A percentile compares a stretch with the other conserved stretches of the same genome.
These are phyloP conservation scores for Raddia distichophylla DNA, from an alignment of 176 grass and related monocot species.

Conservation along the genomic window DNA sequence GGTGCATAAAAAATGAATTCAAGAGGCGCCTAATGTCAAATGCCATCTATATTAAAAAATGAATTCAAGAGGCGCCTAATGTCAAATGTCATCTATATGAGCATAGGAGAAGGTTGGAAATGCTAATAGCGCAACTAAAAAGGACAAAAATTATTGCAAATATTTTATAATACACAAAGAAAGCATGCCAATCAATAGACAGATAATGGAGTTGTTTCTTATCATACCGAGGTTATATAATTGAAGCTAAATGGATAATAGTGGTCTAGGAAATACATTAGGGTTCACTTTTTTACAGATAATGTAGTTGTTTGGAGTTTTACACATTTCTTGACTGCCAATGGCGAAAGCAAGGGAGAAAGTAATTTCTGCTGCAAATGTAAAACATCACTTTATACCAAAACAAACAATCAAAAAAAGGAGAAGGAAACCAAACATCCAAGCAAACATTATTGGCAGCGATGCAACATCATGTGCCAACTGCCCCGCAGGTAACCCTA, in stretches of 20 bases:
- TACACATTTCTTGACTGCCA: too few species aligned
- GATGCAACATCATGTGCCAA: constrained; percentile 31
- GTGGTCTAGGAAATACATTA: background rate
- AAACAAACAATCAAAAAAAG: background rate
- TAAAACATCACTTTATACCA: constrained; percentile 9
- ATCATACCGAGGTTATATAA: background rate
- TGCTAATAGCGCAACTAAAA: background rate
- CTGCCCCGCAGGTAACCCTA: constrained; percentile 34
- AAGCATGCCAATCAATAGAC: background rate
- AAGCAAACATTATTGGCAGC: constrained; percentile 37
- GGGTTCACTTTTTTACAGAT: background rate
- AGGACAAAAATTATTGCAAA: background rate
- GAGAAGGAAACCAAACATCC: constrained; percentile 24
- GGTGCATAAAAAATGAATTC: background rate
- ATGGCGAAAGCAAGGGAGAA: background rate
- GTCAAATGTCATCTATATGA: background rate
- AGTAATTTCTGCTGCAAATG: background rate
- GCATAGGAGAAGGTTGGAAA: background rate
- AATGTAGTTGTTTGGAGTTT: too few species aligned
- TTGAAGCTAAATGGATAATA: background rate
- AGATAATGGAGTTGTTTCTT: background rate
- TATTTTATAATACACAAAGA: background rate
- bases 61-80: background rate
- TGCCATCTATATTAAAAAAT: background rate
- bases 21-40: background rate